phyloP scores from a whole-genome alignment of 495 filamentous ascomycete species.

The Umbilicaria muhlenbergii region DNA sequence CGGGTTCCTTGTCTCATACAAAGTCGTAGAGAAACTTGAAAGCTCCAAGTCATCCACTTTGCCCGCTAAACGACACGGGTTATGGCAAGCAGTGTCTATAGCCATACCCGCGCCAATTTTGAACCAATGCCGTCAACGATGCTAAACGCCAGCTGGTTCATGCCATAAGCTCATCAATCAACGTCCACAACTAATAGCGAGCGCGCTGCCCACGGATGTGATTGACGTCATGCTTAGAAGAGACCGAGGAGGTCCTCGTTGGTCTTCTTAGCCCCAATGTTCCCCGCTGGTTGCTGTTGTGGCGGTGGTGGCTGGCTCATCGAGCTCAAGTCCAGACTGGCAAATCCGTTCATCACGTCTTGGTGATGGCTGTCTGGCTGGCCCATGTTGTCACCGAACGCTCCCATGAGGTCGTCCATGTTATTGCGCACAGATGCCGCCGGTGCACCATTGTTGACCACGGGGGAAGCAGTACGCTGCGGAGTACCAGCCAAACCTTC shows the following conservation, averaged over 20 bases:
- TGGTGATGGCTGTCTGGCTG: slow-evolving; percentile 23
- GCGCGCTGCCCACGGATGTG: too few relatives aligned
- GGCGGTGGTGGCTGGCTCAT: slow-evolving; percentile 35
- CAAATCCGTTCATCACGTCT: slow-evolving; percentile 75
- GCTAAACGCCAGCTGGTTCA: too few relatives aligned
- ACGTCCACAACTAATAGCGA: too few relatives aligned
- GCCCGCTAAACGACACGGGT: too few relatives aligned
- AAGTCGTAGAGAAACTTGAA: too few relatives aligned
- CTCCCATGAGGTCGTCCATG: slow-evolving; percentile 80
- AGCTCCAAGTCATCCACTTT: too few relatives aligned
- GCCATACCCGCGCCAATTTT: too few relatives aligned
- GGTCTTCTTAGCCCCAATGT: slow-evolving; percentile 34
- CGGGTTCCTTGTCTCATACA: too few relatives aligned
- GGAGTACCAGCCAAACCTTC: slow-evolving; percentile 69
- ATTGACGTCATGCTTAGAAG: slow-evolving; percentile 38
- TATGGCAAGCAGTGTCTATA: too few relatives aligned
- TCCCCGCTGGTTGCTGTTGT: slow-evolving; percentile 19
- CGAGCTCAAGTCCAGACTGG: slow-evolving; percentile 56
- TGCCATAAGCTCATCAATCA: too few relatives aligned
- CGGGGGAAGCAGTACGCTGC: slow-evolving; percentile 56
- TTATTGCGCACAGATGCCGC: slow-evolving; percentile 33
- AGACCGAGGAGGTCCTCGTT: slow-evolving; percentile 85
- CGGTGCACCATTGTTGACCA: slow-evolving; percentile 21
- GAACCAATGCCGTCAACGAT: too few relatives aligned
- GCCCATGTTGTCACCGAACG: slow-evolving; percentile 42